Base-by-base conservation (phyloP, 202 grass and related monocot species). In the Cymbopogon flexuosus region DNA sequence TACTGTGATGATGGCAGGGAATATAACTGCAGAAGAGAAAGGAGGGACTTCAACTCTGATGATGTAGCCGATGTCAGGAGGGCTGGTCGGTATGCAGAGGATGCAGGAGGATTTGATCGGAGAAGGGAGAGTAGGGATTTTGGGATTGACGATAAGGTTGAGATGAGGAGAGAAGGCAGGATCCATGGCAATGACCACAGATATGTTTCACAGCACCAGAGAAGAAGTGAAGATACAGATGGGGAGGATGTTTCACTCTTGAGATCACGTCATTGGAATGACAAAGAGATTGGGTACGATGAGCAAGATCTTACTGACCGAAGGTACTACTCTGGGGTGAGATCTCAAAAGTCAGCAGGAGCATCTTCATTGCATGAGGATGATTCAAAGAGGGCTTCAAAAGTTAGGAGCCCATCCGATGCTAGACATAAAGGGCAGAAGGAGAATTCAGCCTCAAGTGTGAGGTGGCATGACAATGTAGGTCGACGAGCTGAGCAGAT, bases 1-100 rank as follows among this genome's bases (percentile, higher is more conserved):
- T 82, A 82, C 54, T 46, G 22, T 35, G 73, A 82, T 35, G 61
- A 78, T 82, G 67, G 45, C 31, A 81, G 78, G 78, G 72, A 42
- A 36, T 82, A 73, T 68, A 83, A 79, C n/a, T 40, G 10, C 19
- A 83, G 31, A 82, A 86, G 76, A 68, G 81, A 78, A 66, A 82
- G 71, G 61, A 73, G 34, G 62, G 52, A 78, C 62, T 89, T 65
- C 63, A 80, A 83, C 78, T 86, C 24, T 86, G 86, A 86, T 37
- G 73, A 83, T 58, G 36, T 39, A 40, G 41, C 35, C 73, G 81
- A 84, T 77, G 62, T 80, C 47, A 78, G 81, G 62, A 81, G 59
- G 73, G 3, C 65, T 81, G 36, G 18, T 51, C 81, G 30, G 47
- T 60, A 82, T 63, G 65, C 37, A 19, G 78, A 85, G 58, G 79